Evolutionary conservation across 768 basidiomycete genomes (phyloP).

Genomic region (Trametes cubensis): DNA sequence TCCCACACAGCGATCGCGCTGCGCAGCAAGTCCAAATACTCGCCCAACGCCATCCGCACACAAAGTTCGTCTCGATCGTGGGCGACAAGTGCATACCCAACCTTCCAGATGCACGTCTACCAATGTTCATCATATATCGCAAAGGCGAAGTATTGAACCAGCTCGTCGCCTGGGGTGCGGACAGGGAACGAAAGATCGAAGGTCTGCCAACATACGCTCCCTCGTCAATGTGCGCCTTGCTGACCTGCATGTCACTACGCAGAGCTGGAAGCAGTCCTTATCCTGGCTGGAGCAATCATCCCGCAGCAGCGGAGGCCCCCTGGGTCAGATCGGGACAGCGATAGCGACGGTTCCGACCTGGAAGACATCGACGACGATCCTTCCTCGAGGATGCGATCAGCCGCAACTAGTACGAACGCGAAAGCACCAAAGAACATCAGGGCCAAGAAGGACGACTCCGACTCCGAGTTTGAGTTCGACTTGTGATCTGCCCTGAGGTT

Average conservation of each 20-base stretch:
- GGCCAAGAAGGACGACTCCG: conserved; percentile 66
- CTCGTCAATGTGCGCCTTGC: conserved; percentile 2
- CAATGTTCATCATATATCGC: conserved; percentile 91
- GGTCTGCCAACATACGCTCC: conserved; percentile 53
- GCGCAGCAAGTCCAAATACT: conserved; percentile 68
- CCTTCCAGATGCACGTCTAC: conserved; percentile 86
- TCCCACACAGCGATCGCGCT: conserved; percentile 79
- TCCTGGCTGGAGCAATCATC: conserved; percentile 68
- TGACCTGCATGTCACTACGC: neutral
- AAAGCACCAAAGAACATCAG: conserved; percentile 58
- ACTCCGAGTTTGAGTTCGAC: conserved; percentile 68
- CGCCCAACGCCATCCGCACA: conserved; percentile 82
- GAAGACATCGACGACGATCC: conserved; percentile 52
- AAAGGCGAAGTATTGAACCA: conserved; percentile 91
- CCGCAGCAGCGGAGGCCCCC: conserved; percentile 50
- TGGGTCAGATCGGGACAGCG: conserved; percentile 19
- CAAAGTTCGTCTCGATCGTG: conserved; percentile 95
- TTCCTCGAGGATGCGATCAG: conserved; percentile 59
- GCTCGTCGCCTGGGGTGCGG: conserved; percentile 81
- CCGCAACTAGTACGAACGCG: conserved; percentile 57
- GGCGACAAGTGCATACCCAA: conserved; percentile 96
- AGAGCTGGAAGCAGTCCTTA: conserved; percentile 74
- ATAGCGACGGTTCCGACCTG: conserved; percentile 44
- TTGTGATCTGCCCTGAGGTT: neutral
- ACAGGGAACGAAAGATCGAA: conserved; percentile 72